These are phyloP conservation scores for Lithocarpus polystachyus DNA, from an alignment of 306 rosid genomes.

Conservation along the genomic window DNA sequence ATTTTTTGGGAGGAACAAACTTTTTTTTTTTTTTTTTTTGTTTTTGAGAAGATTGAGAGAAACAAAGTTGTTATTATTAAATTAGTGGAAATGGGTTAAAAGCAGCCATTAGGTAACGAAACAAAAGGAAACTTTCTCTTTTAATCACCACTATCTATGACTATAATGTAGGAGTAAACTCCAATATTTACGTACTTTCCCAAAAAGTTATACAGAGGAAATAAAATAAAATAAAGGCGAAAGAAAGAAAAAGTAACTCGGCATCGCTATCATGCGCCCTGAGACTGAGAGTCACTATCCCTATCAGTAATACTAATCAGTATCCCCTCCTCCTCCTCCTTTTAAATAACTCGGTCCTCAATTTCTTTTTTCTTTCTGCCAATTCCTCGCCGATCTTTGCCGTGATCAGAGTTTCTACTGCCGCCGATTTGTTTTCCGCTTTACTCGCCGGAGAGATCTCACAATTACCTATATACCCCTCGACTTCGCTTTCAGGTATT, in stretches of 20 bases:
- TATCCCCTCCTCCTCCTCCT: constrained; percentile 9
- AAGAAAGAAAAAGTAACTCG: not conserved
- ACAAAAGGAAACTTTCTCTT: constrained; percentile 29
- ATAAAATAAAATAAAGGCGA: not conserved
- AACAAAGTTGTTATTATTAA: not conserved
- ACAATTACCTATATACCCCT: not conserved
- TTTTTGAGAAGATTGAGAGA: too few species aligned
- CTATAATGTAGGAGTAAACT: not conserved
- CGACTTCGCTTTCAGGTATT: constrained; percentile 31
- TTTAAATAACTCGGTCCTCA: constrained; percentile 50
- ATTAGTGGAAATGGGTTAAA: not conserved
- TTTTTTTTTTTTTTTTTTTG: too few species aligned
- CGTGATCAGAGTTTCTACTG: constrained; percentile 28
- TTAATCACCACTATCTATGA: not conserved
- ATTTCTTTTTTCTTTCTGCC: constrained; percentile 7
- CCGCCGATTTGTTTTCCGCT: constrained; percentile 33
- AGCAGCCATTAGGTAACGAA: constrained; percentile 8
- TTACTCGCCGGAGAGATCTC: constrained; percentile 34
- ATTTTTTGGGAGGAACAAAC: too few species aligned
- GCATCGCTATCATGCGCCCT: constrained; percentile 47
- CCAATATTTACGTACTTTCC: not conserved
- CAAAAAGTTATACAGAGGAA: not conserved
- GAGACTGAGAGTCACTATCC: constrained; percentile 32
- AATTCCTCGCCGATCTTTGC: constrained; percentile 43
- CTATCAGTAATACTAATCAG: constrained; percentile 27